Percentiles rank a stretch among this genome's conserved stretches.
These are phyloP conservation scores for Acanthamoeba divionensis DNA, from an alignment of 208 protist species.

Conservation along the genomic window DNA sequence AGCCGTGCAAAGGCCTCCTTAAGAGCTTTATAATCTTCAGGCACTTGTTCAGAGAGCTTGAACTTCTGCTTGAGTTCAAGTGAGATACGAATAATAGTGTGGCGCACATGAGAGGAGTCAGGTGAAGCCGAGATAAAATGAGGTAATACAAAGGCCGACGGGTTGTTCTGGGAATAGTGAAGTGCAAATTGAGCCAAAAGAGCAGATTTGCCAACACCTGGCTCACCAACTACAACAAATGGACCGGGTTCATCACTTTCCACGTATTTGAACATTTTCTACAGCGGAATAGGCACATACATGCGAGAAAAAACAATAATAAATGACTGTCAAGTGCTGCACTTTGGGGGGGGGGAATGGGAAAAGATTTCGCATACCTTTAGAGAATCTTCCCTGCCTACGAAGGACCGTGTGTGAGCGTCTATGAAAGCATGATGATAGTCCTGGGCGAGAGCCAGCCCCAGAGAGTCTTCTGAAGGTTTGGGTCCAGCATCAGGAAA, in stretches of 20 bases:
- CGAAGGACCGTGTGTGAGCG: conserved; percentile 51
- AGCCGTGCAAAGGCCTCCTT: not conserved
- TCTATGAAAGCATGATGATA: conserved; percentile 58
- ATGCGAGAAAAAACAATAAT: no score
- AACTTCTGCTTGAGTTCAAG: conserved; percentile 21
- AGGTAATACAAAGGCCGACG: not conserved
- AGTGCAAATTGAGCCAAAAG: conserved; percentile 58
- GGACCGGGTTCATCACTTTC: conserved; percentile 57
- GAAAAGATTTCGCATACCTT: not conserved
- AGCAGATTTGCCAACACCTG: conserved; percentile 66
- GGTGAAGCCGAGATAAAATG: conserved; percentile 55
- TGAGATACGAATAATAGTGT: conserved; percentile 21
- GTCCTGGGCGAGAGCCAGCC: not conserved
- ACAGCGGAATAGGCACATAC: not conserved
- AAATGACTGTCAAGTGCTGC: no score
- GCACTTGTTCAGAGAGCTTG: conserved; percentile 5
- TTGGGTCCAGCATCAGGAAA: not conserved
- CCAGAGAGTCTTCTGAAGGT: not conserved
- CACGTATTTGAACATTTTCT: conserved; percentile 58
- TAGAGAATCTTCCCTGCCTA: conserved; percentile 65
- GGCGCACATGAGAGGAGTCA: conserved; percentile 19
- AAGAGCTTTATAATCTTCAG: conserved; percentile 39
- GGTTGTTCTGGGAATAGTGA: not conserved
- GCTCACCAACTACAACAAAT: conserved; percentile 56
- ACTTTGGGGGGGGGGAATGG: no score